Percentiles rank a stretch among this genome's conserved stretches.
Evolutionary conservation across 306 rosid genomes (phyloP).

Genomic region (Cucurbita ficifolia): DNA sequence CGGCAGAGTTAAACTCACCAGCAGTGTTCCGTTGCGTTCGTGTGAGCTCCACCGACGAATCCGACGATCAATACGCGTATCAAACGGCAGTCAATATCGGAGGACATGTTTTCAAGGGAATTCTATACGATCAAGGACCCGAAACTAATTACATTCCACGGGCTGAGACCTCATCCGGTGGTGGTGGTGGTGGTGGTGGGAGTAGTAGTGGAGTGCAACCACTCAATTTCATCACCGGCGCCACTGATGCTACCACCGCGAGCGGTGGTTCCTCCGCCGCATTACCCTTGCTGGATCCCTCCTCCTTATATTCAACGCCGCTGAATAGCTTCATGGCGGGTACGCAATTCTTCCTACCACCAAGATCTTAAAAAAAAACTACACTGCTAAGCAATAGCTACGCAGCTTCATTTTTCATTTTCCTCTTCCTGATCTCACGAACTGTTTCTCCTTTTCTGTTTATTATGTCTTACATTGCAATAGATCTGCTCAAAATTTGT

Average conservation of each 20-base stretch:
- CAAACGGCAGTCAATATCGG: conserved; percentile 89
- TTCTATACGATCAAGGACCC: conserved; percentile 71
- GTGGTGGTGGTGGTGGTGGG: conserved; percentile 15
- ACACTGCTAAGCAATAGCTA: background rate
- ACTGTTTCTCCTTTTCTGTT: background rate
- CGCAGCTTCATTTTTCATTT: background rate
- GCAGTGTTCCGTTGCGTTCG: conserved; percentile 72
- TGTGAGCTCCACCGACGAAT: conserved; percentile 53
- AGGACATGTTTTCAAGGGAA: conserved; percentile 79
- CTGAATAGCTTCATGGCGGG: conserved; percentile 71
- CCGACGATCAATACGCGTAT: conserved; percentile 73
- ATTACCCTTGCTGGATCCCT: conserved; percentile 29
- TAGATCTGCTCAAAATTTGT: background rate
- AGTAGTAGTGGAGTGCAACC: conserved; percentile 29
- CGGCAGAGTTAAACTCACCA: conserved; percentile 42
- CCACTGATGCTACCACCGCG: background rate
- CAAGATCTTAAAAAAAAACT: conserved; percentile 53
- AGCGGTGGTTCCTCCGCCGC: conserved; percentile 14
- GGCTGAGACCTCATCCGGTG: conserved; percentile 48
- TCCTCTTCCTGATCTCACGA: background rate
- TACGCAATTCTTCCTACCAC: conserved; percentile 99
- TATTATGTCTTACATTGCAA: background rate
- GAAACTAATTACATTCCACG: conserved; percentile 21
- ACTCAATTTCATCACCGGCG: conserved; percentile 34
- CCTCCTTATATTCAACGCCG: conserved; percentile 53